These are phyloP conservation scores for Talaromyces verruculosus DNA, from an alignment of 2,329 filamentous ascomycete species.

Conservation along the genomic window DNA sequence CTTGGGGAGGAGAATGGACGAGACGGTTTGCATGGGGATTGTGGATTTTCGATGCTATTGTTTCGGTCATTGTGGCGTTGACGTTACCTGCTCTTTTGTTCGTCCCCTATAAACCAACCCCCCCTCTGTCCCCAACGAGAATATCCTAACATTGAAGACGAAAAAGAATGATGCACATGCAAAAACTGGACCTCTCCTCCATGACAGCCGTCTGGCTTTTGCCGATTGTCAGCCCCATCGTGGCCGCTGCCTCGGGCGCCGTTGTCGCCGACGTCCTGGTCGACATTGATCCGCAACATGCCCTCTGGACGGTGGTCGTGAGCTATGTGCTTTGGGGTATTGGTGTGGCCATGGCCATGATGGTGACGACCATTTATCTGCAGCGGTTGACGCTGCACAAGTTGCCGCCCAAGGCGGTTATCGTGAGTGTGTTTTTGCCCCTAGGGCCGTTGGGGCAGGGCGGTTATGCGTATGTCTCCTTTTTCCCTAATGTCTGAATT, in stretches of 20 bases:
- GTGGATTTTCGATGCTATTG: constrained; percentile 58
- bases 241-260: constrained; percentile 64
- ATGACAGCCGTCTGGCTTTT: constrained; percentile 68
- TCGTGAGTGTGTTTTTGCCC: constrained; percentile 68
- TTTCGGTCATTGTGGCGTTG: constrained; percentile 57
- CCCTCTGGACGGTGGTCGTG: constrained; percentile 62
- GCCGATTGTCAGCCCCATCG: constrained; percentile 66
- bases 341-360: constrained; percentile 61
- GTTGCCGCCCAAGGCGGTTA: constrained; percentile 66
- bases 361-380: constrained; percentile 68
- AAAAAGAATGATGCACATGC: constrained; percentile 16
- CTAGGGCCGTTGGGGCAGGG: constrained; percentile 67
- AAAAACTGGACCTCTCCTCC: constrained; percentile 50
- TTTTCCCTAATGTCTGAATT: not conserved
- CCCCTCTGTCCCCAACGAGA: too few relatives aligned
- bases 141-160: not conserved
- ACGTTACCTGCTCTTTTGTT: constrained; percentile 49
- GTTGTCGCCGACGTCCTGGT: constrained; percentile 59
- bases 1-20: constrained; percentile 60
- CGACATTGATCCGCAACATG: constrained; percentile 52
- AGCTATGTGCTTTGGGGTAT: constrained; percentile 73
- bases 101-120: too few relatives aligned
- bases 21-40: constrained; percentile 56
- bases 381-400: constrained; percentile 67
- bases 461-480: constrained; percentile 51